Evolutionary conservation across 441 rosid genomes (phyloP), one percentile per base, ranked within the genome.

Genomic region (Euphorbia corollata): DNA sequence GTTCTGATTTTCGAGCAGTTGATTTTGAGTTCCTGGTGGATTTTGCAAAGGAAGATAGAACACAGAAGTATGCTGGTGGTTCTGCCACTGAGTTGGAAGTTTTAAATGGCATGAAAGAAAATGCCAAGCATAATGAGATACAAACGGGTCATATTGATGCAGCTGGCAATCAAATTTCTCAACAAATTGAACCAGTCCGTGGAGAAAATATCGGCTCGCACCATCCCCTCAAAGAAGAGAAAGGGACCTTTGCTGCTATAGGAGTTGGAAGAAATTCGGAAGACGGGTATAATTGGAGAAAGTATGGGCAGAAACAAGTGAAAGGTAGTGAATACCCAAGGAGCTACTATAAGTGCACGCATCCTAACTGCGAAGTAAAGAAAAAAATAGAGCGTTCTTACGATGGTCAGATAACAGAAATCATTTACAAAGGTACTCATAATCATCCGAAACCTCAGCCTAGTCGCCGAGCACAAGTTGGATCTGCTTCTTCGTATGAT

Each of bases 271-370:
- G 80, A 71, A 78, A 74, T 67, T 77, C 83, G 11, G 86, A 86
- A 79, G 89, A 86, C 63, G 85, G 86, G 63, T 87, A 82, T 73
- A 87, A 81, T 60, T 85, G 89, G 89, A 80, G 89, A 67, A 85
- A 85, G 63, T 85, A 87, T 66, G 89, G 90, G 41, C 89, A 85
- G 78, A 85, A 87, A 63, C 89, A 83, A 62, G 82, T 87, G 36
- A 81, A 87, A 71, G 88, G 89, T 34, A 87, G 92, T 64, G 89
- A 83, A 71, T 83, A 81, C 69, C 89, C 92, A 12, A 78, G 92
- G 71, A 86, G 89, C 77, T 86, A 86, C 64, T 86, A 83, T 68
- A 86, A 84, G 78, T 86, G 91, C 65, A 86, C 87, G 22, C 75
- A 83, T 74, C 84, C 81, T 38, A 83, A 68, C 48, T 83, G 89